phyloP scores from a whole-genome alignment of 1,284 basidiomycete species.

The Ustilago hordei region DNA sequence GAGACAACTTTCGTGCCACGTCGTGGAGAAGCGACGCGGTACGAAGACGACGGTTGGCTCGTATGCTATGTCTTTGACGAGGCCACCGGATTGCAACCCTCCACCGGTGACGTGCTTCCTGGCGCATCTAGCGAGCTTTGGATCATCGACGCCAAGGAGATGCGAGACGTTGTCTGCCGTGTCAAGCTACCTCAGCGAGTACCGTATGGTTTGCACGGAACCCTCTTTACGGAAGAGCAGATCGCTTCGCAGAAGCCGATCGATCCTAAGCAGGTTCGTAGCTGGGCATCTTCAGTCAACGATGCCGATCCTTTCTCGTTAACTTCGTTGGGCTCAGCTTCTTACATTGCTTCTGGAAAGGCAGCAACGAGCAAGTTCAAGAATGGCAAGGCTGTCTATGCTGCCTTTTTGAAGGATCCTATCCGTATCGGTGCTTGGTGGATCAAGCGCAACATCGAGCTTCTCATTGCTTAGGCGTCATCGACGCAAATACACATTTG shows the following conservation, averaged over 20 bases:
- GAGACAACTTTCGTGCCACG: conserved; percentile 71
- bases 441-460: conserved; percentile 49
- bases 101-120: conserved; percentile 68
- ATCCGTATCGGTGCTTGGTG: conserved; percentile 43
- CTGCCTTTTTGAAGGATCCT: conserved; percentile 44
- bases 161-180: conserved; percentile 70
- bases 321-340: conserved; percentile 11
- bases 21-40: conserved; percentile 21
- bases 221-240: conserved; percentile 66
- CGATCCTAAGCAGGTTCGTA: conserved; percentile 30
- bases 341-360: conserved; percentile 28
- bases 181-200: conserved; percentile 72
- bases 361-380: conserved; percentile 23
- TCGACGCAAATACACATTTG: background rate
- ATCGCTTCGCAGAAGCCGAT: conserved; percentile 58
- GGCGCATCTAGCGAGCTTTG: conserved; percentile 71
- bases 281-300: conserved; percentile 45
- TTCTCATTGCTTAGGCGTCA: conserved; percentile 29
- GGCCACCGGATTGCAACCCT: conserved; percentile 62
- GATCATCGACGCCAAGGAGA: conserved; percentile 71
- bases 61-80: conserved; percentile 73
- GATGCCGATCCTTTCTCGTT: conserved; percentile 41
- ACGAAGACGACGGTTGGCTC: conserved; percentile 72
- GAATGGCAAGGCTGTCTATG: conserved; percentile 22
- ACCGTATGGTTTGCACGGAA: conserved; percentile 70